Evolutionary conservation across 129 eudicot species (phyloP), one percentile per base, ranked within the genome.

Genomic region (Ambrosia trifida): DNA sequence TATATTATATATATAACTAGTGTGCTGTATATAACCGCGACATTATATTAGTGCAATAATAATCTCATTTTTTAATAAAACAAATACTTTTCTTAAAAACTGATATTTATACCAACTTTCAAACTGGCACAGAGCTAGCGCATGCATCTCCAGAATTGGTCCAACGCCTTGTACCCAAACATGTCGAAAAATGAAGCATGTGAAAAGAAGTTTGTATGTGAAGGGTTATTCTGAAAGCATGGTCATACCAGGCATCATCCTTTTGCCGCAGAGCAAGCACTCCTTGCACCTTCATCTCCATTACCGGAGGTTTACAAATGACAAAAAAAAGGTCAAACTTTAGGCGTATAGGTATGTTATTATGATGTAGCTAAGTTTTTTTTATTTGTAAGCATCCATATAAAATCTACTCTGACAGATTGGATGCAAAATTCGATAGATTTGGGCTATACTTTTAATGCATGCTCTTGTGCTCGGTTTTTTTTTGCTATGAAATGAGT

Each of bases 101-200:
- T 0, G 13, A 64, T 17, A 10, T 45, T 68, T 58, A 60, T 38
- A 20, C 9, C 35, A 11, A 32, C 50, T 68, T 31, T 45, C 3
- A 13, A 19, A 60, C 54, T 79, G 51, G 64, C 75, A 18, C 88
- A 93, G 98, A 93, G 81, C 87, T 89, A 38, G 82, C 86, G 17
- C 86, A 81, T 73, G 93, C 83, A 50, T 82, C 95, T 38, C 78
- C 90, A 16, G 98, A 93, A 60, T 77, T 89, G 65, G 73, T 86
- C 38, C 78, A 83, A 64, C 95, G 95, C 30, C 98, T 93, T 73
- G 65, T 89, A 58, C 95, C 95, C 30, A 85, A 83, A 32, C 83
- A 75, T 30, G 77, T 64, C 19, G 83, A 81, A 78, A 85, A 85
- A 73, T 88, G 83, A 88, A 63, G 28, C 16, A 28, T 30, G 32